Base-by-base conservation (phyloP, 164 flowering plant species). In the Chimonanthus salicifolius region DNA sequence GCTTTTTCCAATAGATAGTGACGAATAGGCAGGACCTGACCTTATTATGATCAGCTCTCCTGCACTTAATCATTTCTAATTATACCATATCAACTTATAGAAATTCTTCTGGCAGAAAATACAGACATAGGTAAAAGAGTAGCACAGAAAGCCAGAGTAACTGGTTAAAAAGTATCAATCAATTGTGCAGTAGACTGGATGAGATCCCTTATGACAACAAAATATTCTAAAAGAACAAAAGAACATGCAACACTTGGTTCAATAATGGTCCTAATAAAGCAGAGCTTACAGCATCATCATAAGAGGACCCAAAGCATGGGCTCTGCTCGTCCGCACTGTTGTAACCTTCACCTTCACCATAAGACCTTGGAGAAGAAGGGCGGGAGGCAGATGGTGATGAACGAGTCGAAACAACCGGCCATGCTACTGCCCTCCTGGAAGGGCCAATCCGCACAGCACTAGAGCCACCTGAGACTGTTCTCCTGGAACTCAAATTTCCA, bases 241-340 rank as follows among this genome's bases (percentile, higher is more conserved):
- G 33, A 33, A 33, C 33, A 7, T 54, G 60, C 60, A 54, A 54
- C 60, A 54, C 33, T 33, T 33, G 33, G 33, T 33, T 33, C 33
- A 33, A 33, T 33, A 33, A 33, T 33, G 0, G 33, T 33, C 33
- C 33, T 33, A 33, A 54, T 3, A 60, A 18, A 47, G 51, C 13
- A 65, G 48, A 74, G 74, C 91, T 86, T 87, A 96, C 99, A 3
- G 80, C 72, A 74, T 94, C 98, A 84, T 85, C 87, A 76, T 85
- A 91, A 2, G 97, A 90, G 75, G 96, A 81, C 13, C 82, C 87
- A 82, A 80, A 92, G 80, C 88, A 76, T 21, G 94, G 87, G 20
- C 54, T 85, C 80, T 94, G 99, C 84, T 96, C 99, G 83, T 96
- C 99, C 20, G 99, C 95, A 77, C 98, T 96, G 77, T 96, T 96